Base-by-base conservation (phyloP, 1,284 basidiomycete species). In the Moniliophthora roreri region DNA sequence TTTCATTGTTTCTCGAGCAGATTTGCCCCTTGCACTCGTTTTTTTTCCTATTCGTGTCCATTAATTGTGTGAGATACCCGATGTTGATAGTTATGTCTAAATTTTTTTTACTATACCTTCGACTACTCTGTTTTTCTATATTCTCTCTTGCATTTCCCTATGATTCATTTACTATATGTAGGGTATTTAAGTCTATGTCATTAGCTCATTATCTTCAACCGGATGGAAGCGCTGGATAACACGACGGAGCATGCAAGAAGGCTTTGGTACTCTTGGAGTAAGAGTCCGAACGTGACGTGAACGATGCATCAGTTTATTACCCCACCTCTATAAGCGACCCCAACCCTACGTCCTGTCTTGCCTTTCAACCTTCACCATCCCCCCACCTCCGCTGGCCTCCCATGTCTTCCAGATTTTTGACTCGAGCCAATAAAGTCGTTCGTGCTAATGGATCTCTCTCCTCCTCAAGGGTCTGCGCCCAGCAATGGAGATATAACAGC, bases 351-450 rank as follows among this genome's bases (percentile, higher is more conserved):
- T 16, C 6, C 36, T 20, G 24, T 34, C 38, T 36, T 16, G 44
- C 38, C 46, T 39, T n/a, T 9, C 48, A 35, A 23, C 23, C 24
- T 54, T 51, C 24, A 32, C 51, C 50, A 49, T 59, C 60, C 48
- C 46, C 46, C 47, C 56, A 32, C 50, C 57, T 49, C 50, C 54
- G 38, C 55, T 26, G 16, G 18, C 37, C 41, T 39, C 35, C 37
- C 40, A 73, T 71, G 71, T 61, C 57, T 50, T 46, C 55, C 24
- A 50, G 53, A 53, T 18, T 60, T 36, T 48, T 52, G 21, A 46
- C 51, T 9, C 60, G 55, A 35, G 51, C 51, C 46, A 39, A 36
- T 15, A 7, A 41, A 35, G 42, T 50, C 3, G 15, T 51, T 48
- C 51, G 55, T 15, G 24, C 40, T 11, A 53, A 53, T 32, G n/a